Percentiles rank a stretch among this genome's conserved stretches.
phyloP scores from a whole-genome alignment of 2,329 filamentous ascomycete species.

The Ploettnerulaceae sp. region DNA sequence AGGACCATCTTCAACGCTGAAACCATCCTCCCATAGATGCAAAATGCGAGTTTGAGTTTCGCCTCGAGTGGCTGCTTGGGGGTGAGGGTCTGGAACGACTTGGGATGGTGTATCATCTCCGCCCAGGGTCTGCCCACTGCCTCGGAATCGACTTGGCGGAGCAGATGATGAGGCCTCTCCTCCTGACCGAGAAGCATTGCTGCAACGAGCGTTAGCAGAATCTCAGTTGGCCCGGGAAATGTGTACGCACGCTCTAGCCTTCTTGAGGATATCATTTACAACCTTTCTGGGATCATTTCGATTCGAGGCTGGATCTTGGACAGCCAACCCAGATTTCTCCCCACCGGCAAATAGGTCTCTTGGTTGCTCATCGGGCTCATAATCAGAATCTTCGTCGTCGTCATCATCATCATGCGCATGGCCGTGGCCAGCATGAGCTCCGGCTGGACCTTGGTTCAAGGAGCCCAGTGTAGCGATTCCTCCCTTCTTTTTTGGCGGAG shows the following conservation, averaged over 20 bases:
- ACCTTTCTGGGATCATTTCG: constrained; percentile 48
- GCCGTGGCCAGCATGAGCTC: constrained; percentile 37
- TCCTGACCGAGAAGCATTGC: constrained; percentile 55
- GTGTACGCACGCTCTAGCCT: constrained; percentile 51
- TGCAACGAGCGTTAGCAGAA: constrained; percentile 32
- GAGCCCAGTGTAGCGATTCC: constrained; percentile 59
- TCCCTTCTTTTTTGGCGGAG: constrained; percentile 29
- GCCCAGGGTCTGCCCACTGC: constrained; percentile 70
- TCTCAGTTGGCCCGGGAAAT: neutral
- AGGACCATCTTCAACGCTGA: constrained; percentile 78
- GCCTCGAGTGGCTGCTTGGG: constrained; percentile 28
- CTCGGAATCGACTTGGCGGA: constrained; percentile 54
- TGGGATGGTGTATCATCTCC: constrained; percentile 71
- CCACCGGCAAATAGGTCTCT: constrained; percentile 77
- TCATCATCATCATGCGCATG: constrained; percentile 52
- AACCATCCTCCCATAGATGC: constrained; percentile 79
- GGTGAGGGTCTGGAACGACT: constrained; percentile 56
- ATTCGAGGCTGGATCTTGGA: constrained; percentile 51
- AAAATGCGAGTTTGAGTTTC: constrained; percentile 58
- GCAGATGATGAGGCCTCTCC: constrained; percentile 46
- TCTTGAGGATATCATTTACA: constrained; percentile 59
- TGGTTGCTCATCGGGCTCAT: constrained; percentile 51
- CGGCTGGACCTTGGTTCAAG: constrained; percentile 33
- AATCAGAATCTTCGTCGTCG: constrained; percentile 54
- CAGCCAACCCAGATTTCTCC: constrained; percentile 72